These are phyloP conservation scores for Mycena metata DNA, from an alignment of 768 basidiomycete species.

Conservation along the genomic window DNA sequence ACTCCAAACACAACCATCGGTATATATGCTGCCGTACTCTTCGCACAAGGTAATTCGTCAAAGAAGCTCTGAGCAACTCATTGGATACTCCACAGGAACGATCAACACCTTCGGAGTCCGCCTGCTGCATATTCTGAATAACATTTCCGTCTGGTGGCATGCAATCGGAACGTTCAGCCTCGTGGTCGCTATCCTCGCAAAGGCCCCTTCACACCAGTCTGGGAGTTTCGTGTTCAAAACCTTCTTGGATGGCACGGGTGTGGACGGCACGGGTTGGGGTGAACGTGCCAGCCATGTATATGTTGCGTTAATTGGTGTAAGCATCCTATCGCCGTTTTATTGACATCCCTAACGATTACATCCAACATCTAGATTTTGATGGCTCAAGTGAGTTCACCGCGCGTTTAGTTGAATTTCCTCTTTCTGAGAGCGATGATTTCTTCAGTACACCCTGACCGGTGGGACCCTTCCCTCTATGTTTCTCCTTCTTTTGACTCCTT, in stretches of 20 bases:
- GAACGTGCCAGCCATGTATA: constrained; percentile 77
- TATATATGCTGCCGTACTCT: constrained; percentile 76
- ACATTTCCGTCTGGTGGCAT: constrained; percentile 82
- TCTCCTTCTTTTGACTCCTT: neutral
- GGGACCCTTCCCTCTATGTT: constrained; percentile 35
- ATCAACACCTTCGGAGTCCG: constrained; percentile 84
- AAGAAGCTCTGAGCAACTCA: constrained; percentile 55
- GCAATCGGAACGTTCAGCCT: constrained; percentile 77
- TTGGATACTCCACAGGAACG: constrained; percentile 50
- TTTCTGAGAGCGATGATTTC: neutral
- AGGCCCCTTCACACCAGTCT: constrained; percentile 78
- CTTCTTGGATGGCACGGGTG: constrained; percentile 79
- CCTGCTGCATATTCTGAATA: constrained; percentile 76
- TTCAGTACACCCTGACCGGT: constrained; percentile 78
- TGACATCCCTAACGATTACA: neutral
- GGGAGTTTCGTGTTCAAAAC: constrained; percentile 77
- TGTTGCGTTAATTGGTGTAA: constrained; percentile 74
- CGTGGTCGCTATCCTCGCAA: constrained; percentile 76
- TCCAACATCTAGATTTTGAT: constrained; percentile 65
- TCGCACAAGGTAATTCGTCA: constrained; percentile 66
- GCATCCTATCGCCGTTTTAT: constrained; percentile 19
- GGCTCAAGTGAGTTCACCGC: constrained; percentile 64
- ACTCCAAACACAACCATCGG: constrained; percentile 74
- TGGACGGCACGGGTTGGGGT: constrained; percentile 65
- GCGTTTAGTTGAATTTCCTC: too few species aligned